phyloP scores from a whole-genome alignment of 1,284 basidiomycete genomes.

The Gymnopus androsaceus region DNA sequence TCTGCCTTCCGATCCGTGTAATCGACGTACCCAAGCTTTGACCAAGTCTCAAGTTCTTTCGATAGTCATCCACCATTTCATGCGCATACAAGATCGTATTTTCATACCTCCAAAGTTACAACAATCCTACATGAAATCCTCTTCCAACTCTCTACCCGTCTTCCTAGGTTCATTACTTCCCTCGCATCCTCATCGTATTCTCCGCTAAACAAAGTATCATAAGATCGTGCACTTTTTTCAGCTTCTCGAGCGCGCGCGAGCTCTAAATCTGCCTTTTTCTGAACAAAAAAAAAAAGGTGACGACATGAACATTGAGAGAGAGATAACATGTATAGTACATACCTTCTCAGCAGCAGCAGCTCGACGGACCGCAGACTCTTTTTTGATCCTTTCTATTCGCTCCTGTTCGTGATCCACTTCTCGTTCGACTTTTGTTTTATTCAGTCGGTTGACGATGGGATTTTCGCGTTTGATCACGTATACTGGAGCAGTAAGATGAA shows the following conservation, averaged over 20 bases:
- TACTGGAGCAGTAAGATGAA: slow-evolving; percentile 42
- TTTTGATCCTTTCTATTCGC: slow-evolving; percentile 77
- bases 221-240: slow-evolving; percentile 78
- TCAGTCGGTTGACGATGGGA: slow-evolving; percentile 87
- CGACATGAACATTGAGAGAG: background rate
- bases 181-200: slow-evolving; percentile 49
- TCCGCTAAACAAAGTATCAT: slow-evolving; percentile 66
- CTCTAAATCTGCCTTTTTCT: slow-evolving; percentile 76
- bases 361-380: slow-evolving; percentile 42
- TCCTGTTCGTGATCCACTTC: slow-evolving; percentile 93
- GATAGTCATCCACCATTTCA: no score
- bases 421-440: slow-evolving; percentile 89
- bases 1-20: no score
- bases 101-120: no score
- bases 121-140: slow-evolving; percentile 17
- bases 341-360: slow-evolving; percentile 18
- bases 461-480: slow-evolving; percentile 86
- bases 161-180: slow-evolving; percentile 40
- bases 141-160: slow-evolving; percentile 36
- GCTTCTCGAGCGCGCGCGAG: slow-evolving; percentile 67
- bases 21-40: no score
- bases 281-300: background rate
- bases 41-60: no score
- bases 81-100: no score
- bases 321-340: background rate